A percentile compares a stretch with the other conserved stretches of the same genome.
These are phyloP conservation scores for Camillea tinctor DNA, from an alignment of 2,329 filamentous ascomycete genomes.

Conservation along the genomic window DNA sequence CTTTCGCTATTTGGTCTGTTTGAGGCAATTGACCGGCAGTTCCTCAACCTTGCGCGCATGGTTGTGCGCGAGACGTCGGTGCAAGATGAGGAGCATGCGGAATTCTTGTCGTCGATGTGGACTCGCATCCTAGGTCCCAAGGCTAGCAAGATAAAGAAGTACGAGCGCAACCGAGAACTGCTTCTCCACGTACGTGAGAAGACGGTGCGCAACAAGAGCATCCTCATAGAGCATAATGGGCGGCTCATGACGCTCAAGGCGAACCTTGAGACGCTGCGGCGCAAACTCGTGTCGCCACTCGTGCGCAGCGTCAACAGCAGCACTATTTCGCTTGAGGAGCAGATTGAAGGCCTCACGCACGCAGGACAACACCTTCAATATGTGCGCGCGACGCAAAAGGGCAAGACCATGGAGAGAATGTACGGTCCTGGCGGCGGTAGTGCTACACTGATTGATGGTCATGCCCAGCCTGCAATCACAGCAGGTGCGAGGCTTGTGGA, in stretches of 20 bases:
- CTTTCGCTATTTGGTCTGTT: slow-evolving; percentile 84
- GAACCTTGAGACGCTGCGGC: slow-evolving; percentile 78
- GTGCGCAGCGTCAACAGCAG: slow-evolving; percentile 68
- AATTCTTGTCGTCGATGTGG: slow-evolving; percentile 83
- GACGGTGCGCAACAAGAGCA: slow-evolving; percentile 82
- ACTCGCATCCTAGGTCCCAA: slow-evolving; percentile 77
- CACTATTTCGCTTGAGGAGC: slow-evolving; percentile 75
- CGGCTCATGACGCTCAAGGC: slow-evolving; percentile 81
- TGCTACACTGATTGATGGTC: slow-evolving; percentile 44
- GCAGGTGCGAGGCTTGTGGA: slow-evolving; percentile 18
- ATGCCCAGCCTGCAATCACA: slow-evolving; percentile 16
- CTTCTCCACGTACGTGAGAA: slow-evolving; percentile 76
- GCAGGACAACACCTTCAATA: slow-evolving; percentile 76
- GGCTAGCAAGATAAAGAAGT: slow-evolving; percentile 76
- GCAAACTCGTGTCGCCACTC: slow-evolving; percentile 81
- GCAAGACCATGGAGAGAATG: slow-evolving; percentile 76
- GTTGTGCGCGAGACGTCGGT: slow-evolving; percentile 80
- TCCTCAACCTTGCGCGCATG: slow-evolving; percentile 80
- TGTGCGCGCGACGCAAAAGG: slow-evolving; percentile 77
- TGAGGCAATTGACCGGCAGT: slow-evolving; percentile 85
- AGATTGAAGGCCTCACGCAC: slow-evolving; percentile 78
- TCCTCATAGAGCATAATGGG: slow-evolving; percentile 83
- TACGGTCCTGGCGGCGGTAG: slow-evolving; percentile 51
- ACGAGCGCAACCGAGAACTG: slow-evolving; percentile 82
- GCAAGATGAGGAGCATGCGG: slow-evolving; percentile 77